Evolutionary conservation across 148 eudicot genomes (phyloP), one percentile per base, ranked within the genome.

Genomic region (Rhododendron molle): DNA sequence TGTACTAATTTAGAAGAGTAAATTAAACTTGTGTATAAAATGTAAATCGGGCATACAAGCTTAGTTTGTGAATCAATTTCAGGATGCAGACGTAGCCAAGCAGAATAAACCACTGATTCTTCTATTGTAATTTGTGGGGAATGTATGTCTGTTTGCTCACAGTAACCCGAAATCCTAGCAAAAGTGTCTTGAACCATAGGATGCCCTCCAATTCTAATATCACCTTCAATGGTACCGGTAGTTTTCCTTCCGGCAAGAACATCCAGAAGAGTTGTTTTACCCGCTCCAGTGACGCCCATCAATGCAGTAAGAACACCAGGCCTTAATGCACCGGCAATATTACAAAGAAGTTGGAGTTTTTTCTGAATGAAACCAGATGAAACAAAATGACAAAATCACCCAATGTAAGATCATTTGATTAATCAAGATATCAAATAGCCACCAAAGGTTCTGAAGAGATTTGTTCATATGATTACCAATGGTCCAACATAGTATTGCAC

Each of bases 221-320:
- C 94, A 58, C 98, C 98, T 93, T 93, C 92, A 15, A 92, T 86
- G 54, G 83, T 87, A 73, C 97, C 98, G 85, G 91, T 91, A 46
- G 96, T 94, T 90, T 96, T 96, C 86, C 97, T 91, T 84, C 98
- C 95, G 26, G 98, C 76, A 56, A 96, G 93, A 87, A 96, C 96
- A 88, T 96, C 96, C 12, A 96, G 89, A 88, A 96, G 98, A 79
- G 98, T 96, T 16, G 98, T 96, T 86, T 94, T 96, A n/a, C 99
- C 98, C 83, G 98, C 96, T 72, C 99, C 99, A 88, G 94, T 96
- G 30, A 94, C 92, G 36, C 98, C 99, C 98, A 94, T 93, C 47
- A 96, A 87, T 26, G 95, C 98, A 18, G 96, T 92, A 84, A 96
- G 94, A 85, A 92, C 92, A 77, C 98, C 96, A 56, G 98, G 98